Evolutionary conservation across 768 basidiomycete genomes (phyloP).

Genomic region (Mycena epipterygia): DNA sequence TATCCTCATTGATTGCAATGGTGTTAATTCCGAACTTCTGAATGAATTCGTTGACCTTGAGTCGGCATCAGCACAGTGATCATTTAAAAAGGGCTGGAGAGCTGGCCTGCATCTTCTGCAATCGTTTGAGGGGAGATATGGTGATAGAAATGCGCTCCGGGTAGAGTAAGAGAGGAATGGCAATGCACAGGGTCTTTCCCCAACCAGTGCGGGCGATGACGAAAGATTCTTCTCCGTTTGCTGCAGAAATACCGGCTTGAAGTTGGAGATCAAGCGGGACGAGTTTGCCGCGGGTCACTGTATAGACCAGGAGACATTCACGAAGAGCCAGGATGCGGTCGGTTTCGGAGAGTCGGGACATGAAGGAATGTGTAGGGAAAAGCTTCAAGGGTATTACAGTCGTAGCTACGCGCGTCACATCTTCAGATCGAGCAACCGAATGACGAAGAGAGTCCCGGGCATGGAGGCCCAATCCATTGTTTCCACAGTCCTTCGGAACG

Average conservation of each 20-base stretch:
- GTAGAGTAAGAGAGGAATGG: neutral
- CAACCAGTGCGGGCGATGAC: conserved; percentile 3
- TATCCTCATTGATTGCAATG: conserved; percentile 12
- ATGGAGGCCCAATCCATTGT: too few species aligned
- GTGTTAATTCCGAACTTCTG: neutral
- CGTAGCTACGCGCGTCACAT: too few species aligned
- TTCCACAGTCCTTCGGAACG: too few species aligned
- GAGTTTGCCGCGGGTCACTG: neutral
- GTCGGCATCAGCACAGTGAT: neutral
- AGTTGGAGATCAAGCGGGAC: neutral
- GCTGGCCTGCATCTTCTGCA: neutral
- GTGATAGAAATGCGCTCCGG: neutral
- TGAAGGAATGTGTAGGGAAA: neutral
- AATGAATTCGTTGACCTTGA: neutral
- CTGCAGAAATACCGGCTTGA: neutral
- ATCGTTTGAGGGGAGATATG: neutral
- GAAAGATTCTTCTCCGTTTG: neutral
- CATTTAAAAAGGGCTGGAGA: too few species aligned
- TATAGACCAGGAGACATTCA: neutral
- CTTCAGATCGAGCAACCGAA: too few species aligned
- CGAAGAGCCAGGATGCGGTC: neutral
- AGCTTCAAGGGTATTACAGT: too few species aligned
- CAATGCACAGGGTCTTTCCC: conserved; percentile 10
- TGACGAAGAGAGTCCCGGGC: too few species aligned
- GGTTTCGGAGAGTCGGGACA: neutral